These are phyloP conservation scores for Pseudozyma pruni DNA, from an alignment of 1,284 basidiomycete species.

Conservation along the genomic window DNA sequence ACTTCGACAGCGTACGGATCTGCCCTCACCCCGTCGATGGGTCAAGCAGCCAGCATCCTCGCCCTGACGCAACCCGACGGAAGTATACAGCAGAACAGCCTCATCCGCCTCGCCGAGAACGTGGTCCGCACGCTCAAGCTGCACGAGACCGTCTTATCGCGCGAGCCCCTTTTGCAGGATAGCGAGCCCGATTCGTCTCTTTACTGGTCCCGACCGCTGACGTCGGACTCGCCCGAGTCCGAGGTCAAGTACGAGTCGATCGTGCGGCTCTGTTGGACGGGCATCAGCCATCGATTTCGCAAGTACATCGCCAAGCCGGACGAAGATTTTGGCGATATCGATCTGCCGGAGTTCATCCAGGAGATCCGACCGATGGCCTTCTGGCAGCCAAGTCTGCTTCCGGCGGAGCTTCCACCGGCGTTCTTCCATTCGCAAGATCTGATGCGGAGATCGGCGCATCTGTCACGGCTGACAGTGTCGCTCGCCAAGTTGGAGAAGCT, in stretches of 20 bases:
- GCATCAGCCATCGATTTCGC: conserved; percentile 44
- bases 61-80: conserved; percentile 44
- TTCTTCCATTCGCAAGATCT: conserved; percentile 53
- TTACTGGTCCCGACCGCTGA: conserved; percentile 43
- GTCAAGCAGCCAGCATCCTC: conserved; percentile 49
- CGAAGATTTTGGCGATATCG: conserved; percentile 25
- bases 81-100: conserved; percentile 30
- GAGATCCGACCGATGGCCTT: conserved; percentile 46
- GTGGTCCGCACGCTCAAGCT: conserved; percentile 33
- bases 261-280: conserved; percentile 46
- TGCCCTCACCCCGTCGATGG: conserved; percentile 27
- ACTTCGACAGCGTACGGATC: conserved; percentile 26
- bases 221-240: conserved; percentile 36
- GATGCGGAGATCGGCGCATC: conserved; percentile 37
- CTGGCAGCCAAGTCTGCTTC: conserved; percentile 47
- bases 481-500: conserved; percentile 28
- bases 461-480: conserved; percentile 25
- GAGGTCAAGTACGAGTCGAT: conserved; percentile 54
- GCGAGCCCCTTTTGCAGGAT: conserved; percentile 35
- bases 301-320: conserved; percentile 46
- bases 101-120: conserved; percentile 41
- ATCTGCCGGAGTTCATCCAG: conserved; percentile 36
- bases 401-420: conserved; percentile 28
- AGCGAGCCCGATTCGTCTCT: conserved; percentile 42
- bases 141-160: conserved; percentile 23